Percentiles rank a stretch among this genome's conserved stretches.
Conservation (phyloP, 208 protist genomes). For the Porcisia deanei region DNA sequence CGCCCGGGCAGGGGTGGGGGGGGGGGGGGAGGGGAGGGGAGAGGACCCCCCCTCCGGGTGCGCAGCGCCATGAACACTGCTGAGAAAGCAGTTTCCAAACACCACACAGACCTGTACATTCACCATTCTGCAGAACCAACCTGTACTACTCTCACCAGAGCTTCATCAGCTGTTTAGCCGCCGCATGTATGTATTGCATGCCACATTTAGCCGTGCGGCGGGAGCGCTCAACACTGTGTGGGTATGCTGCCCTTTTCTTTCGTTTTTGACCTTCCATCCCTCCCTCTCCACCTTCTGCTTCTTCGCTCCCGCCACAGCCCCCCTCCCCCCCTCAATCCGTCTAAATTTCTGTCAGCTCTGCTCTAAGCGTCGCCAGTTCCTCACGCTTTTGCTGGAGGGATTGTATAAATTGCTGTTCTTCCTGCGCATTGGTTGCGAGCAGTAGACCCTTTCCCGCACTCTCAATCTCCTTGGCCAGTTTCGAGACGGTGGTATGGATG, state of each 20-base stretch:
- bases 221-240: not conserved
- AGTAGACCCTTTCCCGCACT: conserved; percentile 16
- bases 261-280: too few species aligned
- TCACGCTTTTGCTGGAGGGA: conserved; percentile 30
- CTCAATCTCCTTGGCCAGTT: conserved; percentile 32
- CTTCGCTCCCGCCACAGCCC: too few species aligned
- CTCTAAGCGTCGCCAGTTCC: conserved; percentile 14
- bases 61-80: not conserved
- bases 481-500: conserved; percentile 24
- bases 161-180: not conserved
- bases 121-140: not conserved
- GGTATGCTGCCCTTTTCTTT: not conserved
- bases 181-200: not conserved
- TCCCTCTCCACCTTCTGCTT: too few species aligned
- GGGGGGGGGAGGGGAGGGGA: not conserved
- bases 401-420: conserved; percentile 27
- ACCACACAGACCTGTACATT: not conserved
- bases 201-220: too few species aligned
- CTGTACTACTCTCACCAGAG: not conserved
- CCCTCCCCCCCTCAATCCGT: not conserved
- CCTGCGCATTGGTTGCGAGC: conserved; percentile 11
- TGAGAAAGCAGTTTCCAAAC: not conserved
- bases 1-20: not conserved
- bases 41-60: not conserved
- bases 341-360: conserved; percentile 21